Base-by-base conservation (phyloP, 2,329 filamentous ascomycete species). In the Graphiopsis chlorocephala region DNA sequence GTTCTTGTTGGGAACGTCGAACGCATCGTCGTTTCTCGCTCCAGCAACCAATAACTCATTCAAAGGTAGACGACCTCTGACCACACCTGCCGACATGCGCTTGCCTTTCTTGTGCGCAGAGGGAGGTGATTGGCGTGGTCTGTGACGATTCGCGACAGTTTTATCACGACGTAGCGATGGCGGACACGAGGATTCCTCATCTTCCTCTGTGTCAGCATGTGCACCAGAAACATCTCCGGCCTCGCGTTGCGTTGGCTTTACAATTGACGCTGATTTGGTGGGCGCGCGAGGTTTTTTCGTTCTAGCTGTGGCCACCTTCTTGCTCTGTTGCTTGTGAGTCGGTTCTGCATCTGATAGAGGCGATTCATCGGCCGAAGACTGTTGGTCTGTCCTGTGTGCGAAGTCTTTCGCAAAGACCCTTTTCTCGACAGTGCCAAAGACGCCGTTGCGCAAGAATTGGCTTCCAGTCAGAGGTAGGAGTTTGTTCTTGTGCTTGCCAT, bases 261-360 rank as follows among this genome's bases (percentile, higher is more conserved):
- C 50, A 17, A 17, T 28, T 31, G 50, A n/a, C 4, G 4, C 6
- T 4, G 50, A 28, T 11, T 53, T 53, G 15, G 26, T 11, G 15
- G 10, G 28, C 23, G 26, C 50, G 12, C 29, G 26, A 29, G 25
- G 17, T 4, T n/a, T 20, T 23, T 12, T 52, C 17, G 12, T 25
- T 38, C 17, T 47, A 38, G 4, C 14, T 35, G 25, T 14, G 4
- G 14, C 7, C 20, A 12, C 4, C 11, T 6, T 20, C 2, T 20
- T 52, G 17, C 20, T 26, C 12, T 28, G 29, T 7, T 28, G 38
- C 45, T 29, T 23, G 12, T 23, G 10, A 10, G 7, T 15, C 23
- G 55, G 31, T 6, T 64, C 62, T 20, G 62, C 70, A 64, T 74
- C 72, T 14, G 72, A 76, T 14, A 75, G 64, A 26, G 70, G 71